These are phyloP conservation scores for Serpula lacrymans DNA, from an alignment of 768 basidiomycete genomes.

Conservation along the genomic window DNA sequence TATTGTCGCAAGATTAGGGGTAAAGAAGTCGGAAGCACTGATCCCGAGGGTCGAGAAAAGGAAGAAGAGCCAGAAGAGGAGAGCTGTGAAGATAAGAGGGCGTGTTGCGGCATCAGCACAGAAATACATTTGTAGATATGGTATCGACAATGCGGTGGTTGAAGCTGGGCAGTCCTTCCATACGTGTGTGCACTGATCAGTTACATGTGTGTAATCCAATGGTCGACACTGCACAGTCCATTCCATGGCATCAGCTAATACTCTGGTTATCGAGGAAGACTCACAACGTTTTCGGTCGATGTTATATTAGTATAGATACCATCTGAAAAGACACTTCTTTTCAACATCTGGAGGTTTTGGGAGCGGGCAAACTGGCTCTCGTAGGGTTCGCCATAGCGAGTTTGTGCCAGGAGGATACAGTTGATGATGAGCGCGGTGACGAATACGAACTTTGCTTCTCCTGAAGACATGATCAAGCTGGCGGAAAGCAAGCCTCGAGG, in stretches of 20 bases:
- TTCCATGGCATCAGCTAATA: slow-evolving; percentile 7
- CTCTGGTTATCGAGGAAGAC: not conserved
- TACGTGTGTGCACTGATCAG: slow-evolving; percentile 66
- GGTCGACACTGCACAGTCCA: slow-evolving; percentile 57
- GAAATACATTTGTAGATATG: slow-evolving; percentile 69
- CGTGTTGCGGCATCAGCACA: slow-evolving; percentile 56
- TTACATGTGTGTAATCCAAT: slow-evolving; percentile 41
- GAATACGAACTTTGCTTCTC: slow-evolving; percentile 48
- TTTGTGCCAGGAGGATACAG: slow-evolving; percentile 63
- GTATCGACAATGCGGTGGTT: slow-evolving; percentile 64
- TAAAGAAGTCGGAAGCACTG: slow-evolving; percentile 95
- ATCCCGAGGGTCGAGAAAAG: slow-evolving; percentile 96
- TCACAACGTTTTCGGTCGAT: too few species aligned
- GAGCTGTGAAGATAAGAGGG: slow-evolving; percentile 56
- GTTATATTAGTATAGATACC: not conserved
- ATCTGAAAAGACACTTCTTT: slow-evolving; percentile 1
- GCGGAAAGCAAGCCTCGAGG: not conserved
- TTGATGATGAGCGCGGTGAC: slow-evolving; percentile 51
- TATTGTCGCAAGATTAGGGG: slow-evolving; percentile 90
- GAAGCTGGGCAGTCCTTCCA: slow-evolving; percentile 51
- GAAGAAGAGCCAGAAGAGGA: slow-evolving; percentile 81
- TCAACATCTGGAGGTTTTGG: slow-evolving; percentile 7
- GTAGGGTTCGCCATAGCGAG: slow-evolving; percentile 40
- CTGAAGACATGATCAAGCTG: slow-evolving; percentile 47
- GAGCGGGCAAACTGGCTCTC: slow-evolving; percentile 4